Evolutionary conservation across 2,329 filamentous ascomycete genomes (phyloP).

Genomic region (Phoma sp.): DNA sequence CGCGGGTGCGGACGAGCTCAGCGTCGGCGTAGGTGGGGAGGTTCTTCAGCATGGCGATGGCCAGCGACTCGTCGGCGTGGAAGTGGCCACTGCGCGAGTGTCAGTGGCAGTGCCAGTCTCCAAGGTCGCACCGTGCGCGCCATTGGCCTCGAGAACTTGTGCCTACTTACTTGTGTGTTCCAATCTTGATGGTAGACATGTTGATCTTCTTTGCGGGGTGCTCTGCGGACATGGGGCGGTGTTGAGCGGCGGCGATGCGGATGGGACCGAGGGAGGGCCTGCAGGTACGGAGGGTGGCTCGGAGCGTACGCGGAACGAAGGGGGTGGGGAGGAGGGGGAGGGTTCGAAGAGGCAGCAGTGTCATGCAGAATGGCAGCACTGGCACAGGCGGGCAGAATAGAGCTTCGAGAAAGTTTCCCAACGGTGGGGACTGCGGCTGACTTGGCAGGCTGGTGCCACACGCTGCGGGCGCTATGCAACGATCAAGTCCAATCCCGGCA

Average conservation of each 20-base stretch:
- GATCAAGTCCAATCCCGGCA: too few species aligned
- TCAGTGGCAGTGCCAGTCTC: not conserved
- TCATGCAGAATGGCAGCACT: conserved; percentile 25
- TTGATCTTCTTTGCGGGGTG: conserved; percentile 78
- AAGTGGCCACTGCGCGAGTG: conserved; percentile 75
- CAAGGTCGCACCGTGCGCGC: not conserved
- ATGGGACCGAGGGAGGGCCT: not conserved
- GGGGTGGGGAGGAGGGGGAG: not conserved
- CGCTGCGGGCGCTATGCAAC: conserved; percentile 20
- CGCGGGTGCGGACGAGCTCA: conserved; percentile 82
- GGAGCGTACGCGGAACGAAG: not conserved
- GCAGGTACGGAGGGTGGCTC: not conserved
- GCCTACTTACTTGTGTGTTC: conserved; percentile 85
- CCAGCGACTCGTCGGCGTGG: conserved; percentile 97
- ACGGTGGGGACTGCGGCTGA: conserved; percentile 11
- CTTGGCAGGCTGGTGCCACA: conserved; percentile 14
- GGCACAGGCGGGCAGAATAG: not conserved
- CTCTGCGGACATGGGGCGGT: conserved; percentile 38
- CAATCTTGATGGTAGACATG: conserved; percentile 72
- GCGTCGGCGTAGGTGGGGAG: conserved; percentile 80
- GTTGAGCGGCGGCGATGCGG: not conserved
- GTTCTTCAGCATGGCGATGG: conserved; percentile 91
- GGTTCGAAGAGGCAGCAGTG: conserved; percentile 1
- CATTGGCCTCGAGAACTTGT: not conserved
- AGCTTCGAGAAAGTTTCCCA: conserved; percentile 15